Base-by-base conservation (phyloP, 805 yeast species). In the Saccharomycopsis sp. region DNA sequence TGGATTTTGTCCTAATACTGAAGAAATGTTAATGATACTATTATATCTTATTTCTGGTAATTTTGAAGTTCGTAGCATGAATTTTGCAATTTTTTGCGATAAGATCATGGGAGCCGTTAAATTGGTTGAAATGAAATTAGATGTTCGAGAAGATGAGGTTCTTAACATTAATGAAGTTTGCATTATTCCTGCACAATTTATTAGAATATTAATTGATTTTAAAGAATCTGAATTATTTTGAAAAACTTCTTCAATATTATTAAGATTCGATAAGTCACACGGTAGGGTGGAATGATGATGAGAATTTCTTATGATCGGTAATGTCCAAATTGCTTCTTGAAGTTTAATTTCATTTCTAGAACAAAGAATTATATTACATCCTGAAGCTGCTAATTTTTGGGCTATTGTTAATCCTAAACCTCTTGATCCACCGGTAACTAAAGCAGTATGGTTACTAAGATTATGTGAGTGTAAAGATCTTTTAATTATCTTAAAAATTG, bases 351-450 rank as follows among this genome's bases (percentile, higher is more conserved):
- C 60, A 40, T 70, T 62, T 31, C 83, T 54, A 1, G 85, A 69
- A 4, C 76, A 46, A 14, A 80, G 53, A 0, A 76, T 63, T 4
- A 76, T 60, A 17, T 61, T 61, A 20, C 72, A 69, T 1, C 88
- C 88, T 21, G 61, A 49, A 0, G 47, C 36, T 0, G 84, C 70
- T 21, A 81, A 59, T 23, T 50, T 54, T 27, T 53, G 48, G 0
- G 86, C 79, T 14, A 82, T 69, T 0, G 67, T 66, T 3, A 63
- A 57, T 0, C 92, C 92, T 13, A 81, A 60, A 0, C 92, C 89
- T 34, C 69, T 60, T 0, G 87, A 75, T 0, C 79, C 87, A 1
- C 92, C 92, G 0, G 86, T 79, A 2, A 79, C 57, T 4, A 74
- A 48, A 0, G 77, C 79, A n/a, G 65, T 64, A 41, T 52, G n/a